phyloP scores from a whole-genome alignment of 2,329 filamentous ascomycete species.

The Berkeleyomyces rouxiae region DNA sequence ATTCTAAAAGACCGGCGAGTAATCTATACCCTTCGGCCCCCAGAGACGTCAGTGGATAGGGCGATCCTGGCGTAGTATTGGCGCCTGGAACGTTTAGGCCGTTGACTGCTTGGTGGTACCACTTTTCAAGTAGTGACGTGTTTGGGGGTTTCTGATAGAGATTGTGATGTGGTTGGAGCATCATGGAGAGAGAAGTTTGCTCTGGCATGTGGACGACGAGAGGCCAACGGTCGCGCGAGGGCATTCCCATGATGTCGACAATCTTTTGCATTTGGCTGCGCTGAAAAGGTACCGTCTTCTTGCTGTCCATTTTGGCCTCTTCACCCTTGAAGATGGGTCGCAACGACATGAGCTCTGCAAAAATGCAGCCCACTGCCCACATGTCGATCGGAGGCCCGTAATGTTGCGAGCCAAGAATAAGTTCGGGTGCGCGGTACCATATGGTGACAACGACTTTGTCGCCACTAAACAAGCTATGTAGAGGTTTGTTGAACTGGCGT shows the following conservation, averaged over 20 bases:
- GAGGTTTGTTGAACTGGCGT: conserved; percentile 80
- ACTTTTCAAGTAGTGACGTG: conserved; percentile 51
- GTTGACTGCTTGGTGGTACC: conserved; percentile 58
- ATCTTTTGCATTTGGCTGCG: conserved; percentile 99
- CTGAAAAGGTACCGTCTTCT: conserved; percentile 95
- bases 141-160: conserved; percentile 19
- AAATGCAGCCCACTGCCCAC: conserved; percentile 96
- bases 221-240: conserved; percentile 78
- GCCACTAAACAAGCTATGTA: conserved; percentile 79
- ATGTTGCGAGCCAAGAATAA: conserved; percentile 81
- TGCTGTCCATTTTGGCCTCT: conserved; percentile 96
- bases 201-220: conserved; percentile 75
- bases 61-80: conserved; percentile 25
- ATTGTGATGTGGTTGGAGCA: conserved; percentile 19
- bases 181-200: conserved; percentile 44
- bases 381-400: conserved; percentile 95
- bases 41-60: conserved; percentile 37
- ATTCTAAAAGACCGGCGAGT: conserved; percentile 69
- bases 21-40: conserved; percentile 68
- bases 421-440: conserved; percentile 92
- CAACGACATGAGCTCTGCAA: conserved; percentile 78
- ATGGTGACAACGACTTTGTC: conserved; percentile 99
- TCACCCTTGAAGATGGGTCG: conserved; percentile 96
- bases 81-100: conserved; percentile 34
- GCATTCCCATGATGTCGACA: conserved; percentile 85